Evolutionary conservation across 192 early-diverging fungal species (phyloP).

Genomic region (Linnemannia exigua): DNA sequence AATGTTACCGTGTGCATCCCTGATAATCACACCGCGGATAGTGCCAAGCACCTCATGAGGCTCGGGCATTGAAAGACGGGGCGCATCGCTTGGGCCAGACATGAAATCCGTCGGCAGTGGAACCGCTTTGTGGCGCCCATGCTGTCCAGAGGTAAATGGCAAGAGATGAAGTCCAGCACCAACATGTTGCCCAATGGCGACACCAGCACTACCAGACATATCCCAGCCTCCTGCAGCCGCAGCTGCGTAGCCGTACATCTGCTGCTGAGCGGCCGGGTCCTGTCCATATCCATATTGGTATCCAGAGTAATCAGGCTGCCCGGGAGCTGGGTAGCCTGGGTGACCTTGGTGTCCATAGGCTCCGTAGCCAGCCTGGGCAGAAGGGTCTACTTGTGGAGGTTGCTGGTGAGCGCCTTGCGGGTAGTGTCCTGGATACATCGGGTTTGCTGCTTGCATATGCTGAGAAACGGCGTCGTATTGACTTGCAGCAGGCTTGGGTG

Average conservation of each 20-base stretch:
- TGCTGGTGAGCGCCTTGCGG: constrained; percentile 49
- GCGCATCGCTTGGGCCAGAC: constrained; percentile 65
- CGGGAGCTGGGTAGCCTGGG: constrained; percentile 17
- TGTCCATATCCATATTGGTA: constrained; percentile 57
- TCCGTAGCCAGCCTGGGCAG: constrained; percentile 31
- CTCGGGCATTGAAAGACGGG: constrained; percentile 69
- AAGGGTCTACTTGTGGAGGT: constrained; percentile 30
- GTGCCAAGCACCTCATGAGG: constrained; percentile 66
- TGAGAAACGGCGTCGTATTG: constrained; percentile 55
- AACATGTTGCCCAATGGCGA: constrained; percentile 26
- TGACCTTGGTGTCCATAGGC: constrained; percentile 30
- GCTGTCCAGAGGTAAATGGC: constrained; percentile 58
- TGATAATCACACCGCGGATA: constrained; percentile 67
- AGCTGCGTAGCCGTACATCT: constrained; percentile 35
- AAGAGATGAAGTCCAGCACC: constrained; percentile 34
- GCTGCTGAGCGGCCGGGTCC: constrained; percentile 30
- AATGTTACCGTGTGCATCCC: constrained; percentile 72
- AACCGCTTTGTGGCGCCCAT: constrained; percentile 63
- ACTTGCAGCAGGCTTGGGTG: constrained; percentile 49
- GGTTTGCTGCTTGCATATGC: constrained; percentile 16
- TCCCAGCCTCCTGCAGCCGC: constrained; percentile 51
- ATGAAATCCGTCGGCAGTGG: constrained; percentile 73
- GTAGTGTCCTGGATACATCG: constrained; percentile 48
- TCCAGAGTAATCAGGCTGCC: constrained; percentile 46
- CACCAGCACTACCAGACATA: constrained; percentile 21